Evolutionary conservation across 2,329 filamentous ascomycete species (phyloP).

Genomic region (Colletotrichum sp.): DNA sequence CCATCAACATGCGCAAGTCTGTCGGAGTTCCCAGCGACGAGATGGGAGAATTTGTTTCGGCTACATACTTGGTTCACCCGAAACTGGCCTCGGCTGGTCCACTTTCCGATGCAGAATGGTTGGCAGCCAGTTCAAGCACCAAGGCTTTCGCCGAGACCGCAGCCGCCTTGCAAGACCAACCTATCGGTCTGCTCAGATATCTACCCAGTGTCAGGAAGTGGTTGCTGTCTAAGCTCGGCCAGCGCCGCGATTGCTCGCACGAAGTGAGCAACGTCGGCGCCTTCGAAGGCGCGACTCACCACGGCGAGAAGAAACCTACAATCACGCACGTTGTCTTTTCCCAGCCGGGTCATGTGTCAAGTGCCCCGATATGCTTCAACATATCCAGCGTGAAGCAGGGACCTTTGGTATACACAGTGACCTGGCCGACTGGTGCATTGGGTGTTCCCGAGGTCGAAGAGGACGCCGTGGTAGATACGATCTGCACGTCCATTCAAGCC

Average conservation of each 20-base stretch:
- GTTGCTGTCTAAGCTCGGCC: conserved; percentile 40
- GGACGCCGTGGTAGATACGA: neutral
- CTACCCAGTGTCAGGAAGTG: conserved; percentile 41
- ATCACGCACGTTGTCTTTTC: conserved; percentile 45
- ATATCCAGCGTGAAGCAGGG: conserved; percentile 43
- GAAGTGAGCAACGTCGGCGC: conserved; percentile 50
- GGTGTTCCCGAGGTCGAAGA: conserved; percentile 36
- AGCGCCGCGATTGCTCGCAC: conserved; percentile 42
- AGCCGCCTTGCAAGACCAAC: conserved; percentile 24
- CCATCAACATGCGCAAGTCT: conserved; percentile 44
- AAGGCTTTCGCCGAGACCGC: conserved; percentile 33
- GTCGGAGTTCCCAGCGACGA: conserved; percentile 31
- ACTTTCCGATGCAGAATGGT: conserved; percentile 35
- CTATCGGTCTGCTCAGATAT: conserved; percentile 48
- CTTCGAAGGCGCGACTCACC: conserved; percentile 30
- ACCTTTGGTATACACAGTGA: conserved; percentile 39
- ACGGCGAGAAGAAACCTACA: neutral
- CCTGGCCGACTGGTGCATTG: conserved; percentile 47
- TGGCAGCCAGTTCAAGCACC: conserved; percentile 32
- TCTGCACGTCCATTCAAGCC: conserved; percentile 13
- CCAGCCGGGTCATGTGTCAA: conserved; percentile 44
- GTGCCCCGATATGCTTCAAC: conserved; percentile 43
- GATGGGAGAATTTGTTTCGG: conserved; percentile 41
- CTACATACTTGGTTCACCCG: conserved; percentile 28
- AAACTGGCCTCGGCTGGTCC: neutral